Evolutionary conservation across 371 early-diverging fungal species (phyloP), one percentile per base, ranked within the genome.

Genomic region (Mortierella sp.): DNA sequence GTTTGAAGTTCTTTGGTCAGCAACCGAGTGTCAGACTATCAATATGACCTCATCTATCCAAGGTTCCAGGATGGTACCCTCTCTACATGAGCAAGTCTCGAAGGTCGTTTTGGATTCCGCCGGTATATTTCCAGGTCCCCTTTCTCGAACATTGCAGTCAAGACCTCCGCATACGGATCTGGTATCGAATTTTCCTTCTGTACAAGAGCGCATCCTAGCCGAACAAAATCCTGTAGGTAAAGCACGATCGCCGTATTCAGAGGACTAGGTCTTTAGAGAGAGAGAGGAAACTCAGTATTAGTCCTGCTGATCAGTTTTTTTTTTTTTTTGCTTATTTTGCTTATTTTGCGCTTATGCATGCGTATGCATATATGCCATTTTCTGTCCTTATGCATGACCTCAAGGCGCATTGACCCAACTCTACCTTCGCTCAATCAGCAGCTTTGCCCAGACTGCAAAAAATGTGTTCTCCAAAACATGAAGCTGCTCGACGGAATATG

Each of bases 71-170:
- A 17, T 17, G 21, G 9, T 60, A 64, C 64, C 32, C 60, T 58
- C 42, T 64, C 72, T 24, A 42, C 58, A 60, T 75, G 69, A 24
- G 54, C 53, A 17, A 64, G 39, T 32, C 76, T 52, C 6, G 76
- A 68, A 3, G 76, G 59, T 24, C 76, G 54, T 52, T 69, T 75
- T 9, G 76, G 54, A 26, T 65, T 72, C 12, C 76, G 57, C 49
- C 56, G 52, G 41, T 63, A 69, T 4, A 64, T 64, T 24, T 68
- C 76, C 17, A 69, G 37, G n/a, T 75, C 69, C 6, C 64, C 64
- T 21, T 68, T 58, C 26, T 75, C 69, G 42, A 75, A 63, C 56
- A 75, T 60, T 2, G 60, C 51, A 1, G 34, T 39, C 60, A 69
- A 15, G 6, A 60, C 49, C 28, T 64, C 60, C 4, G 64, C 64